A percentile compares a stretch with the other conserved stretches of the same genome.
phyloP scores from a whole-genome alignment of 306 rosid genomes.

The Inga oerstediana region DNA sequence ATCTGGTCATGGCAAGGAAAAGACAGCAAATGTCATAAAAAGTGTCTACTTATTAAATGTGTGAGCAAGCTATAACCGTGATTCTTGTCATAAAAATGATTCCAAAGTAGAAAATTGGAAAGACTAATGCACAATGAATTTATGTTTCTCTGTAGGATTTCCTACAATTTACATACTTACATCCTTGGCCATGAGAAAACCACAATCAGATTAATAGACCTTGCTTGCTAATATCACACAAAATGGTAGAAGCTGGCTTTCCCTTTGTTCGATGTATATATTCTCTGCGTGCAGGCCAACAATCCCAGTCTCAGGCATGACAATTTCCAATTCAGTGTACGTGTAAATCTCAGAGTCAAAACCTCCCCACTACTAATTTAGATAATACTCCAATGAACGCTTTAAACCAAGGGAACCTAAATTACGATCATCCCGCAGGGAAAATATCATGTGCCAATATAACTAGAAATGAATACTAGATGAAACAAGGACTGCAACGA shows the following conservation, averaged over 20 bases:
- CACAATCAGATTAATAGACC: not conserved
- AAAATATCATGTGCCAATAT: not conserved
- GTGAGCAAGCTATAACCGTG: slow-evolving; percentile 11
- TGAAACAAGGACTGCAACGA: not conserved
- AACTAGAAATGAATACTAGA: not conserved
- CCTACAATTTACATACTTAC: not conserved
- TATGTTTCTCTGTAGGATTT: slow-evolving; percentile 25
- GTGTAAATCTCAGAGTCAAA: slow-evolving; percentile 35
- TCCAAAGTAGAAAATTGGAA: slow-evolving; percentile 18
- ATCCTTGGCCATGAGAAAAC: slow-evolving; percentile 15
- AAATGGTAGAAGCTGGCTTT: not conserved
- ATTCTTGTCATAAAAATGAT: slow-evolving; percentile 21
- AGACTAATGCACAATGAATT: slow-evolving; percentile 1
- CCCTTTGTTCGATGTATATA: slow-evolving; percentile 54
- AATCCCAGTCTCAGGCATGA: slow-evolving; percentile 89
- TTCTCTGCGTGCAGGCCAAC: slow-evolving; percentile 95
- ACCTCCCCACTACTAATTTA: not conserved
- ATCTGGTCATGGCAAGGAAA: slow-evolving; percentile 27
- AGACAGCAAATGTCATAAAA: slow-evolving; percentile 12
- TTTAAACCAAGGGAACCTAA: slow-evolving; percentile 20
- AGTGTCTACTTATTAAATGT: not conserved
- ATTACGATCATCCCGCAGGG: not conserved
- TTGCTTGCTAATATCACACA: not conserved
- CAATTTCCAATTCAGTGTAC: slow-evolving; percentile 84
- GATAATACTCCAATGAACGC: not conserved